These are phyloP conservation scores for Rhinocladiella mackenziei DNA, from an alignment of 2,329 filamentous ascomycete species.

Conservation along the genomic window DNA sequence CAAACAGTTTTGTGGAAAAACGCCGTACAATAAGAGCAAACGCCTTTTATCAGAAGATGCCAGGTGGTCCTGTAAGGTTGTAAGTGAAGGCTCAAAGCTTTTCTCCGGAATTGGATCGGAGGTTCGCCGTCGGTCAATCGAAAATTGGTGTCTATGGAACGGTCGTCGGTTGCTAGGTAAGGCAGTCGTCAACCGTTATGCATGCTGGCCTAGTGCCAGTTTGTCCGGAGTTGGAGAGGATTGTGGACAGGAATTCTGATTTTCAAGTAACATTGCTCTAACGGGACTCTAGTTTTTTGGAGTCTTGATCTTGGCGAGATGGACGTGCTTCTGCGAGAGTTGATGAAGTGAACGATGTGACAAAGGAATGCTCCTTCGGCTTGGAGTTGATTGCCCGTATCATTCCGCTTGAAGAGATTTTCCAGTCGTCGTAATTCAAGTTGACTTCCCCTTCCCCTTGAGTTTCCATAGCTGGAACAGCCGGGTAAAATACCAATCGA, in stretches of 20 bases:
- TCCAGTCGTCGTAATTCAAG: not conserved
- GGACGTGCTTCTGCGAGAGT: not conserved
- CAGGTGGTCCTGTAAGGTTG: no score
- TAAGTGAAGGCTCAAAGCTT: no score
- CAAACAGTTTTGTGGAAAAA: no score
- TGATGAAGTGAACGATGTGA: no score
- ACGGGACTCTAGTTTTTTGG: not conserved
- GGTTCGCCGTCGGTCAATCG: no score
- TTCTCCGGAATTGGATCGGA: no score
- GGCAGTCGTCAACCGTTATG: not conserved
- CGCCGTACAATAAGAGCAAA: no score
- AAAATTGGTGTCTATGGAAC: no score
- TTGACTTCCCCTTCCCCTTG: conserved; percentile 8
- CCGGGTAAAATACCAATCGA: conserved; percentile 21
- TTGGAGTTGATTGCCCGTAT: no score
- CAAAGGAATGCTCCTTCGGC: not conserved
- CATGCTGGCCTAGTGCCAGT: conserved; percentile 2
- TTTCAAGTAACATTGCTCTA: not conserved
- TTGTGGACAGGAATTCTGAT: not conserved
- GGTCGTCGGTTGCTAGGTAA: not conserved
- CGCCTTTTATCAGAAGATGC: no score
- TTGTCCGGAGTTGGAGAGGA: conserved; percentile 1
- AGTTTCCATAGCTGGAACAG: conserved; percentile 21
- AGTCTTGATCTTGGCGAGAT: not conserved
- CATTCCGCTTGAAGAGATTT: no score